phyloP scores from a whole-genome alignment of 2,329 filamentous ascomycete species.

The Verticillium albo-atrum region DNA sequence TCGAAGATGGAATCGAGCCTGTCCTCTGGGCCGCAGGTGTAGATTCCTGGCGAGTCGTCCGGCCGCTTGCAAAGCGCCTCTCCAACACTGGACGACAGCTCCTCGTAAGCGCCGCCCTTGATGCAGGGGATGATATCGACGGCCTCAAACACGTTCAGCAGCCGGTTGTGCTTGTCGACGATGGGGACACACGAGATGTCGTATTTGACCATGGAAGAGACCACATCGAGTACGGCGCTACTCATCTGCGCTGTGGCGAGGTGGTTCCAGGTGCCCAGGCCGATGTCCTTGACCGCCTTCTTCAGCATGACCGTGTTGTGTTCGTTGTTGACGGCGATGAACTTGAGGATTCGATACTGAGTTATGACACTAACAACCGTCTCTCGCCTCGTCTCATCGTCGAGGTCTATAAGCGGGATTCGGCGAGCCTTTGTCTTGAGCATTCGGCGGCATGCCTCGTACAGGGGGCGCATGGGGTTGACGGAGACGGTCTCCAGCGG shows the following conservation, averaged over 20 bases:
- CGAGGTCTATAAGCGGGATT: conserved; percentile 88
- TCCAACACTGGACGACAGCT: conserved; percentile 79
- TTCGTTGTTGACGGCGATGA: conserved; percentile 89
- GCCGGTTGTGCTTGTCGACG: conserved; percentile 68
- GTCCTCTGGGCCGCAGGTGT: conserved; percentile 89
- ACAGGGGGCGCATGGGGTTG: conserved; percentile 82
- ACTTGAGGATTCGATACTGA: conserved; percentile 97
- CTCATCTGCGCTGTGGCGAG: conserved; percentile 83
- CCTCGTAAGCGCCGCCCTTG: conserved; percentile 89
- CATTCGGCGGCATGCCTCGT: conserved; percentile 94
- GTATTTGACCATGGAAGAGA: conserved; percentile 85
- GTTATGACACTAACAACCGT: conserved; percentile 97
- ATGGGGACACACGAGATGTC: conserved; percentile 96
- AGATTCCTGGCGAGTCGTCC: conserved; percentile 92
- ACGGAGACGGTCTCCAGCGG: conserved; percentile 96
- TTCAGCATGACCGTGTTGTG: conserved; percentile 83
- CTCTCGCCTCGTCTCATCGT: conserved; percentile 87
- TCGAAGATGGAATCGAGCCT: conserved; percentile 94
- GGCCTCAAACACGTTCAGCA: conserved; percentile 96
- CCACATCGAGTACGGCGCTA: conserved; percentile 88
- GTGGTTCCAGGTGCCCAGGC: conserved; percentile 77
- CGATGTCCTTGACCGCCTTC: conserved; percentile 80
- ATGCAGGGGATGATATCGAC: conserved; percentile 96
- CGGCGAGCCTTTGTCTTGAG: conserved; percentile 86
- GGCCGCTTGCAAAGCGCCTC: conserved; percentile 83